These are phyloP conservation scores for Chlamydomonas sphaeroides DNA, from an alignment of 139 green algal genomes.

Conservation along the genomic window DNA sequence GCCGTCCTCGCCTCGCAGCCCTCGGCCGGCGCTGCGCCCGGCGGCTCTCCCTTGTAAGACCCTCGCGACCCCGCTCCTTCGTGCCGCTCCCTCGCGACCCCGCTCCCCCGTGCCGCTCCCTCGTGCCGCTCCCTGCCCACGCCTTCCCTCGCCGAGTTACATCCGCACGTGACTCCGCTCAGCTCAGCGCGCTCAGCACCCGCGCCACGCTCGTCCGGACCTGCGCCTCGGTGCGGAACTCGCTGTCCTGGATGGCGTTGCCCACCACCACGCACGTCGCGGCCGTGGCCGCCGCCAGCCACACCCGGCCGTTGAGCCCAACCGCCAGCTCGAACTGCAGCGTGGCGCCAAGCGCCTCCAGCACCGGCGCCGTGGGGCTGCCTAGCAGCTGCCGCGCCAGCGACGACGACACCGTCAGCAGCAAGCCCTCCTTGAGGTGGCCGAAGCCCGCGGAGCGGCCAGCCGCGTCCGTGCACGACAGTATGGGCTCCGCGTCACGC, in stretches of 20 bases:
- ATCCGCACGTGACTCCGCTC: too few relatives aligned
- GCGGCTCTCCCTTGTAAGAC: too few relatives aligned
- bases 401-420: constrained; percentile 46
- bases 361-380: constrained; percentile 52
- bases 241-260: constrained; percentile 32
- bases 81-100: too few relatives aligned
- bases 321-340: constrained; percentile 84
- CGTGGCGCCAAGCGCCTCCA: constrained; percentile 63
- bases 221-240: constrained; percentile 44
- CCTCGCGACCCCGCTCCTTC: too few relatives aligned
- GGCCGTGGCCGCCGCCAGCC: constrained; percentile 58
- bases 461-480: constrained; percentile 74
- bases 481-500: constrained; percentile 72
- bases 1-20: too few relatives aligned
- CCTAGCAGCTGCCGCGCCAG: constrained; percentile 61
- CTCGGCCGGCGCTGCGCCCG: too few relatives aligned
- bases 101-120: too few relatives aligned
- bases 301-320: constrained; percentile 83
- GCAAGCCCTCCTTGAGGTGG: constrained; percentile 70
- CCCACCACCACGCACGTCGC: constrained; percentile 58
- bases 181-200: too few relatives aligned
- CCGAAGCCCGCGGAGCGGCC: constrained; percentile 77
- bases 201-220: too few relatives aligned
- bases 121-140: too few relatives aligned
- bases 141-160: too few relatives aligned